Evolutionary conservation across 257 asterid genomes (phyloP).

Genomic region (Euphrasia confusa): DNA sequence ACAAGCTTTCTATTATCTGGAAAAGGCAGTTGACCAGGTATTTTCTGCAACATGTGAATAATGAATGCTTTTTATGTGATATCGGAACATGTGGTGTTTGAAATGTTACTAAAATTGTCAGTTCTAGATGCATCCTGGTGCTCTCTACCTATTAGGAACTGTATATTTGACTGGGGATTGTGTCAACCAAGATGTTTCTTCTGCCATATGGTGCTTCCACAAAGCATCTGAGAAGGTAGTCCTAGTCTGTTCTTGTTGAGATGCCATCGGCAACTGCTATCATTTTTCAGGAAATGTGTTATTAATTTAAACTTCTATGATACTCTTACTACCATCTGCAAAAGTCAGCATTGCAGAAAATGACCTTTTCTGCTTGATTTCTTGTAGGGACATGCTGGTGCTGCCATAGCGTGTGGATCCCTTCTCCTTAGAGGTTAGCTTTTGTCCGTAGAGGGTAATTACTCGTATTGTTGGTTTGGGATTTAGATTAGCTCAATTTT

Average conservation of each 20-base stretch:
- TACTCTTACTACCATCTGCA: neutral
- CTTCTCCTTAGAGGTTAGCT: slow-evolving; percentile 67
- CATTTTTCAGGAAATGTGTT: slow-evolving; percentile 15
- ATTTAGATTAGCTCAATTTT: neutral
- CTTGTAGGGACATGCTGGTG: slow-evolving; percentile 81
- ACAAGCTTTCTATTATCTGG: slow-evolving; percentile 78
- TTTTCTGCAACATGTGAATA: slow-evolving; percentile 15
- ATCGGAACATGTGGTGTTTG: slow-evolving; percentile 14
- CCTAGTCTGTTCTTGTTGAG: slow-evolving; percentile 17
- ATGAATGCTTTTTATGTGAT: neutral
- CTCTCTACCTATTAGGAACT: slow-evolving; percentile 88
- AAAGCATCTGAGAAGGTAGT: slow-evolving; percentile 88
- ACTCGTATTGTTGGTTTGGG: slow-evolving; percentile 6
- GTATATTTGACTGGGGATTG: slow-evolving; percentile 97
- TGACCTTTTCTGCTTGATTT: slow-evolving; percentile 22
- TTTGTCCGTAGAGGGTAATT: slow-evolving; percentile 4
- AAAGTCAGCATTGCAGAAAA: slow-evolving; percentile 10
- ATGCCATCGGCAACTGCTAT: slow-evolving; percentile 6
- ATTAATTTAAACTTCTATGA: slow-evolving; percentile 8
- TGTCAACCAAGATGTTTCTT: slow-evolving; percentile 67
- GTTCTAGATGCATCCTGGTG: slow-evolving; percentile 84
- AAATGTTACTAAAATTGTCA: slow-evolving; percentile 23
- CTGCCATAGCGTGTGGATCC: slow-evolving; percentile 90
- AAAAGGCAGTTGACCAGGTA: slow-evolving; percentile 93
- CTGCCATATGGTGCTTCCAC: slow-evolving; percentile 97